Evolutionary conservation across 768 basidiomycete species (phyloP), one percentile per base, ranked within the genome.

Genomic region (Leccinum uliginosum): DNA sequence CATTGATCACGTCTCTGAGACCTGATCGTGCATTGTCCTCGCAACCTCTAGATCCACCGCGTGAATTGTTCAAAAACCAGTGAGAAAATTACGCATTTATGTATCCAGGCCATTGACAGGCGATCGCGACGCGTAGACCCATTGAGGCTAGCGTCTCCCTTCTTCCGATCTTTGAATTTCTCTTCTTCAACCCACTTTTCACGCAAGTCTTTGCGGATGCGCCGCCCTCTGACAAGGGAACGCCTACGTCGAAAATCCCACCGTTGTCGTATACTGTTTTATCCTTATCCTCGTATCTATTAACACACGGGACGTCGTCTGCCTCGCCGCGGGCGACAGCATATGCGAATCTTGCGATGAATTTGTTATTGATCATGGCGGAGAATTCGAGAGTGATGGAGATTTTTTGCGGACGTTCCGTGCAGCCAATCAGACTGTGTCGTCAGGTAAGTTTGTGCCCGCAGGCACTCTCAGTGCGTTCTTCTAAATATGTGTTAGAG

Each of bases 231-330:
- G 60, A 59, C 9, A 66, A 67, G 1, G 73, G 67, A n/a, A 61
- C 63, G n/a, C 50, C 54, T 35, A 29, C 34, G 8, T 47, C 58
- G 15, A 67, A 40, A 53, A 65, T 68, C 6, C 62, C 77, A 0
- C 76, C 79, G 6, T 68, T 80, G 10, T 70, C 78, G 1, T 74
- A 78, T 60, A 80, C 79, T 11, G 65, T 85, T 11, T 63, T 88
- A 47, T 79, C 82, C 4, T 65, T 87, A 52, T 80, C 83, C 2
- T 87, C 86, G 0, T 88, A 88, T 71, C 63, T 88, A 49, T 69
- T 87, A 53, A 80, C 84, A 2, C 87, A 89, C 65, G 86, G 86
- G 12, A 81, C 84, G 11, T 85, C 87, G 5, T 73, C 79, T 1
- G 75, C 78, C 2, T 82, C 84, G 14, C 71, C 80, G 6, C 80